phyloP scores from a whole-genome alignment of 2,329 filamentous ascomycete genomes.

The Colletotrichum gloeosporioides region DNA sequence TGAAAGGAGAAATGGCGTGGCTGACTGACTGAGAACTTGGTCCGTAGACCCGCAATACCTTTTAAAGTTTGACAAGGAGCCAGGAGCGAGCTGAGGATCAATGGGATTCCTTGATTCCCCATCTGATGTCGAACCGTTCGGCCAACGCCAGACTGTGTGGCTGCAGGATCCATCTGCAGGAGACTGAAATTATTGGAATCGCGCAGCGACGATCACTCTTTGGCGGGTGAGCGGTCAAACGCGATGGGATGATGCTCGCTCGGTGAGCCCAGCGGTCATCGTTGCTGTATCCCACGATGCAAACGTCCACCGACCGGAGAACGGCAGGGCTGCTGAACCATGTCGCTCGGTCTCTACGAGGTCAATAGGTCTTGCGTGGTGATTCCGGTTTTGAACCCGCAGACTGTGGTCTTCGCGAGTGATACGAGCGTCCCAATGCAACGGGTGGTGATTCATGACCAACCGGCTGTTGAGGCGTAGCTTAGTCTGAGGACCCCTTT shows the following conservation, averaged over 20 bases:
- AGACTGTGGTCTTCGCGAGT: background rate
- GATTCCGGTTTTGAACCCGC: background rate
- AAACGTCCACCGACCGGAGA: background rate
- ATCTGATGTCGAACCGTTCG: background rate
- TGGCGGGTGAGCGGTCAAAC: background rate
- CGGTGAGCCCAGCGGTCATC: background rate
- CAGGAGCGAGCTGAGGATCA: constrained; percentile 7
- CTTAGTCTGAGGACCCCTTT: background rate
- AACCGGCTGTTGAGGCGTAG: background rate
- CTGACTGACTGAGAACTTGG: constrained; percentile 4
- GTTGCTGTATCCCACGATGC: background rate
- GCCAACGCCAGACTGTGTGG: background rate
- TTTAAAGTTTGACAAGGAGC: constrained; percentile 15
- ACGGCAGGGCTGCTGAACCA: background rate
- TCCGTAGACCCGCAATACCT: constrained; percentile 13
- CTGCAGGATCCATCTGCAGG: constrained; percentile 3
- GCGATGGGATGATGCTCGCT: background rate
- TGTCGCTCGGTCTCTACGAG: background rate
- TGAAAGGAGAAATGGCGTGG: background rate
- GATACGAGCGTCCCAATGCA: background rate
- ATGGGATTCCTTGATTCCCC: constrained; percentile 21
- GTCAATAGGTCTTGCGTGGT: background rate
- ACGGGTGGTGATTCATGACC: background rate
- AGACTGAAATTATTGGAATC: constrained; percentile 9
- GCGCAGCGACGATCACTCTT: background rate